Base-by-base conservation (phyloP, 73 alveolate genomes). In the Paramecium caudatum region DNA sequence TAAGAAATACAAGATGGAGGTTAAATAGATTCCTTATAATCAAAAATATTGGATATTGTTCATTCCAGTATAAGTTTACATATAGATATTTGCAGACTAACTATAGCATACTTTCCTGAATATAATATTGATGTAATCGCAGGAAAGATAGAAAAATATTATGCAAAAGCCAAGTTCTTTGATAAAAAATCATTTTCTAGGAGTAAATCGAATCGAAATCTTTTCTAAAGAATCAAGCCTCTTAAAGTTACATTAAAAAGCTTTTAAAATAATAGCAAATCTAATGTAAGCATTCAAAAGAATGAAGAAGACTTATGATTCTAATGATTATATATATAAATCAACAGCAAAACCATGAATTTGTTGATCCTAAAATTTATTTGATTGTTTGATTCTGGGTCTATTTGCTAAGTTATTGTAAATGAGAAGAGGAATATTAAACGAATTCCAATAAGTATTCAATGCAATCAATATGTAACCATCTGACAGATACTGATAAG, bases 171-270 rank as follows among this genome's bases (percentile, higher is more conserved):
- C 7, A 74, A 45, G 19, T 15, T 30, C 1, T 23, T 41, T 41
- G 88, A 74, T 4, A 74, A 27, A 25, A 37, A 74, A 74, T 15
- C 19, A 30, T 27, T 36, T 13, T 39, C 19, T 4, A 4, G 88
- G n/a, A 41, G 55, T 5, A 74, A 74, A 45, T 27, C 88, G n/a
- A 74, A 43, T 41, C 6, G 43, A 39, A 37, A 30, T 7, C 32
- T 74, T 21, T 74, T 74, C 32, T 63, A 74, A 9, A 16, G 88
- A 41, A 74, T 74, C 12, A 74, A 74, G 32, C 80, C 80, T 7
- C 30, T 43, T 27, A 55, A 55, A 55, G 30, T 27, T 55, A 55
- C 80, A 0, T 27, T 55, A 4, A 55, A 55, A 55, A 55, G 80
- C 9, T 23, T 3, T 21, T 15, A 23, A 5, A 55, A 55, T 10